Base-by-base conservation (phyloP, 345 rosid species). In the Citrus australasica region DNA sequence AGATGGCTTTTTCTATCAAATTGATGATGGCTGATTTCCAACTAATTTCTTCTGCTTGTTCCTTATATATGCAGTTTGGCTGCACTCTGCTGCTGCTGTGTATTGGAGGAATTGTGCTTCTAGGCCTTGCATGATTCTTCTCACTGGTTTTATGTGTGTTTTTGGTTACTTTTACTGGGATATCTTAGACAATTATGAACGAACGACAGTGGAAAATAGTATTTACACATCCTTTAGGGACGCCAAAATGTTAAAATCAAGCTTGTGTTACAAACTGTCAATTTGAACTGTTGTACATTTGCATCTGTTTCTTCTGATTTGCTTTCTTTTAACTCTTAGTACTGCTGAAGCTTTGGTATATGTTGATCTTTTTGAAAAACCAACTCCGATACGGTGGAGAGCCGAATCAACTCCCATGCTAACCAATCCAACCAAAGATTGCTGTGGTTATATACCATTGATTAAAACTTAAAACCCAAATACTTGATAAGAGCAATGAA, bases 81-180 rank as follows among this genome's bases (percentile, higher is more conserved):
- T 66, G 80, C 81, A 37, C 79, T 86, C 22, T 84, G 87, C 68
- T 86, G 89, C 81, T 86, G 86, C 82, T 82, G 86, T 22, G 46
- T 81, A 64, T 35, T 84, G 65, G 87, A 81, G 66, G 42, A 58
- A 42, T 74, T 83, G 55, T 79, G 83, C 85, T 38, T 61, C 27
- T 87, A 84, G 73, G 37, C 78, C 75, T 67, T 9, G 16, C 19
- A 25, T 67, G 58, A 24, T 11, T 69, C 73, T 25, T 21, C 22
- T 25, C 6, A 11, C 35, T 10, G 32, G 4, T 24, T 25, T 42
- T 25, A 46, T n/a, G 25, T 40, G 21, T 69, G 56, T 32, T 69
- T 56, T 24, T 38, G 4, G 53, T 19, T 42, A 69, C 7, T 65
- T 67, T 66, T 7, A 21, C 69, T 66, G 5, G 6, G 1, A 33